These are phyloP conservation scores for Closterium sp. DNA, from an alignment of 139 green algal genomes.

Conservation along the genomic window DNA sequence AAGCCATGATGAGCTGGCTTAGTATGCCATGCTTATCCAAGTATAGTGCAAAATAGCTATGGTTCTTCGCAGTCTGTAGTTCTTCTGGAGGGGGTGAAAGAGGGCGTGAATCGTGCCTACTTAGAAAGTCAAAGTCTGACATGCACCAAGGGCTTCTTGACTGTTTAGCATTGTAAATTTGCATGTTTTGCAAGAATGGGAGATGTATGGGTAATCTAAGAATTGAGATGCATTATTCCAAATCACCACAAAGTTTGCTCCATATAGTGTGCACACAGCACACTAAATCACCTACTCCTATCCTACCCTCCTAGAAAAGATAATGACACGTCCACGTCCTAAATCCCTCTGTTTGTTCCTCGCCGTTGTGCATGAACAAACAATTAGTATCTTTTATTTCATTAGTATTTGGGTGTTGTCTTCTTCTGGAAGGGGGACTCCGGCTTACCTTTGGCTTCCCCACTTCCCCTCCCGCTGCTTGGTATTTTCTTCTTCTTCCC, in stretches of 20 bases:
- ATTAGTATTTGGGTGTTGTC: background rate
- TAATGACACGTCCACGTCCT: background rate
- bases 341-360: background rate
- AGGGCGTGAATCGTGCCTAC: too few species aligned
- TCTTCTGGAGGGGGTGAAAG: too few species aligned
- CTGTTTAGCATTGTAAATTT: too few species aligned
- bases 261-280: background rate
- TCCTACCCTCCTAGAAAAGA: background rate
- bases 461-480: background rate
- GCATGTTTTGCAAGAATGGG: too few species aligned
- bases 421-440: background rate
- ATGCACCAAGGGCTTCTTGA: too few species aligned
- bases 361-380: background rate
- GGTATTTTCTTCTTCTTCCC: background rate
- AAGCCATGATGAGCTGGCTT: background rate
- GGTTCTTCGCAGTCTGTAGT: too few species aligned
- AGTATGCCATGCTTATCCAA: background rate
- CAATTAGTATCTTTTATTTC: background rate
- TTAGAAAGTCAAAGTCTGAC: too few species aligned
- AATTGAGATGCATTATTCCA: background rate
- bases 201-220: background rate
- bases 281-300: background rate
- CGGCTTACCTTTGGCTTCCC: background rate
- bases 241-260: background rate
- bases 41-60: background rate